phyloP scores from a whole-genome alignment of 352 stramenopile species.

The Thalassiosira hispida region DNA sequence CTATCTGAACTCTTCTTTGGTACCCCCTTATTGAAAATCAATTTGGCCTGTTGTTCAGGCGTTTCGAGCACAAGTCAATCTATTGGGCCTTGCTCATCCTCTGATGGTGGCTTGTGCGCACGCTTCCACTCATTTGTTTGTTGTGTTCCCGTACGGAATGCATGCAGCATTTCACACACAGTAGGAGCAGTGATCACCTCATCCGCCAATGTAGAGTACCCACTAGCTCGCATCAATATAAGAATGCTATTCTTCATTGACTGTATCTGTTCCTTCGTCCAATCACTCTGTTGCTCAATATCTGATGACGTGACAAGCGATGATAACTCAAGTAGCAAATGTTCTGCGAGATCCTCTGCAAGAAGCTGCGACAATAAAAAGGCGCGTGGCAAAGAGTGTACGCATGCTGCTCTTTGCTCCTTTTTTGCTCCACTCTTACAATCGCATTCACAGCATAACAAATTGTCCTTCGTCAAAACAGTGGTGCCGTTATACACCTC shows the following conservation, averaged over 20 bases:
- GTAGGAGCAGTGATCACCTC: slow-evolving; percentile 17
- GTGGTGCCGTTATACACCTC: slow-evolving; percentile 18
- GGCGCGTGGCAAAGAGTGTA: slow-evolving; percentile 4
- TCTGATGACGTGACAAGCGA: slow-evolving; percentile 14
- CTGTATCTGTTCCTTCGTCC: slow-evolving; percentile 19
- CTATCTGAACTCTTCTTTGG: slow-evolving; percentile 1
- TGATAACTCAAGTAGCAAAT: slow-evolving; percentile 28
- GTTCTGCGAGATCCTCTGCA: slow-evolving; percentile 31
- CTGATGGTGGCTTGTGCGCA: not conserved
- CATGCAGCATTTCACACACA: slow-evolving; percentile 38
- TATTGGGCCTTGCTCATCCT: slow-evolving; percentile 23
- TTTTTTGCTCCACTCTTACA: slow-evolving; percentile 20
- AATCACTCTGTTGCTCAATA: slow-evolving; percentile 11
- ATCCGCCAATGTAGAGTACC: not conserved
- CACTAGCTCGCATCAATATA: slow-evolving; percentile 20
- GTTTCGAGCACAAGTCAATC: slow-evolving; percentile 2
- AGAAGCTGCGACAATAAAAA: slow-evolving; percentile 23
- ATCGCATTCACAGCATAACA: slow-evolving; percentile 24
- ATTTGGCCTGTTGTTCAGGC: slow-evolving; percentile 25
- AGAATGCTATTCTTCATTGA: slow-evolving; percentile 25
- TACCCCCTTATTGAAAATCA: slow-evolving; percentile 5
- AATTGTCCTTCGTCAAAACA: slow-evolving; percentile 26
- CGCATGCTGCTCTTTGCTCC: slow-evolving; percentile 16
- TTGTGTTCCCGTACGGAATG: slow-evolving; percentile 29
- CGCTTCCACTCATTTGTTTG: slow-evolving; percentile 23